A percentile compares a stretch with the other conserved stretches of the same genome.
Evolutionary conservation across 108 stramenopile genomes (phyloP).

Genomic region (Chaetoceros tenuissimus): DNA sequence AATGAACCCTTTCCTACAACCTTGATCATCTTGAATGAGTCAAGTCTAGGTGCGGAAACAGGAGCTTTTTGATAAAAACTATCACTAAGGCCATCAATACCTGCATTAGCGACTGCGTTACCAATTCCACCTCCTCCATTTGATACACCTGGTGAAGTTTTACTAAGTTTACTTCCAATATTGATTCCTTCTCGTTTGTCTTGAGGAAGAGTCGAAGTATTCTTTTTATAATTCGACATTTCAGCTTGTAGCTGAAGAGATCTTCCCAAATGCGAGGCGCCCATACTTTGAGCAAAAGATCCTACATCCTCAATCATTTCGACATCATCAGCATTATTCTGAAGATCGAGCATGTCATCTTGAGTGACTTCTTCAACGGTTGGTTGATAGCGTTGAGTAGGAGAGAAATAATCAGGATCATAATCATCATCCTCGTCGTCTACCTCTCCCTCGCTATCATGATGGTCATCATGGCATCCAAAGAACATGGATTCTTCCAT

Average conservation of each 20-base stretch:
- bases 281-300: constrained; percentile 67
- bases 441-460: constrained; percentile 19
- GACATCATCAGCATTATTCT: constrained; percentile 48
- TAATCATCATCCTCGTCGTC: constrained; percentile 43
- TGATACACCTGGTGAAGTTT: constrained; percentile 3
- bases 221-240: constrained; percentile 21
- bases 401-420: constrained; percentile 42
- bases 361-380: constrained; percentile 52
- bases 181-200: constrained; percentile 6
- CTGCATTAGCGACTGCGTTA: constrained; percentile 48
- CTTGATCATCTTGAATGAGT: constrained; percentile 81
- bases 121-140: constrained; percentile 47
- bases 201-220: background rate
- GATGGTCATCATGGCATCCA: constrained; percentile 24
- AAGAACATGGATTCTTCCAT: constrained; percentile 85
- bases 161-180: background rate
- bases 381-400: constrained; percentile 49
- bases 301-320: constrained; percentile 90
- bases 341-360: constrained; percentile 54
- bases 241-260: constrained; percentile 67
- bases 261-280: constrained; percentile 74
- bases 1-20: constrained; percentile 94
- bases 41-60: constrained; percentile 64
- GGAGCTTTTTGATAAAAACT: constrained; percentile 52
- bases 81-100: constrained; percentile 36